Conservation (phyloP, 2,329 filamentous ascomycete species). For the Plectosphaerella sp. region DNA sequence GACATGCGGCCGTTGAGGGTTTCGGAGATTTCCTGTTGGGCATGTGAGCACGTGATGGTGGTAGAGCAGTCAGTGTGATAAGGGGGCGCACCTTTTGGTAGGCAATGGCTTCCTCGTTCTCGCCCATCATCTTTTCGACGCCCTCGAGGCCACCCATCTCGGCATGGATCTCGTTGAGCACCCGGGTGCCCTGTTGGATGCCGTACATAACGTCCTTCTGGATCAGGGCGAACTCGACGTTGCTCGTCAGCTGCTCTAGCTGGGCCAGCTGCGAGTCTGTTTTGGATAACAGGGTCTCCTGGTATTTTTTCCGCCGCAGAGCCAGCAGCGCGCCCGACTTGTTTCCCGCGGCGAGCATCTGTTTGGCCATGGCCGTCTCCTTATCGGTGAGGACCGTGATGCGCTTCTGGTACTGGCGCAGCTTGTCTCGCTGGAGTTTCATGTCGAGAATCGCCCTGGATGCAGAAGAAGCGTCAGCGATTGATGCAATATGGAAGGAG, state of each 20-base stretch:
- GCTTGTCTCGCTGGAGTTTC: conserved; percentile 94
- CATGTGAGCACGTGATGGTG: conserved; percentile 5
- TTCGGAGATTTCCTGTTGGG: conserved; percentile 76
- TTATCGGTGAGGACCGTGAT: conserved; percentile 81
- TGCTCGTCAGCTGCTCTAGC: conserved; percentile 80
- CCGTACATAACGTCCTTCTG: conserved; percentile 96
- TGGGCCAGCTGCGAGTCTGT: conserved; percentile 93
- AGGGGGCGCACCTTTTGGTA: conserved; percentile 71
- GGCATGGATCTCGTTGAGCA: conserved; percentile 84
- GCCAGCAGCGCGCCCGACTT: conserved; percentile 80
- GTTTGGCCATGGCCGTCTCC: conserved; percentile 80
- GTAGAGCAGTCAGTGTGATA: background rate
- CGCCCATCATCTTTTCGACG: conserved; percentile 92
- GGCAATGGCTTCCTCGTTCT: conserved; percentile 82
- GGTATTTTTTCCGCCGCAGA: conserved; percentile 92
- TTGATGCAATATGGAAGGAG: conserved; percentile 10
- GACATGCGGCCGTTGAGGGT: conserved; percentile 86
- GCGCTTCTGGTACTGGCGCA: conserved; percentile 91
- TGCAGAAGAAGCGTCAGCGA: conserved; percentile 1
- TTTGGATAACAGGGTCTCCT: conserved; percentile 81
- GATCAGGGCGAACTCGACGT: conserved; percentile 92
- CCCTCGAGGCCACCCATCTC: conserved; percentile 95
- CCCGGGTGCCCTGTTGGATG: conserved; percentile 83
- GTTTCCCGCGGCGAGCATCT: conserved; percentile 77
- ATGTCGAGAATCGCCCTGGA: conserved; percentile 90